Evolutionary conservation across 2,329 filamentous ascomycete genomes (phyloP), one percentile per base, ranked within the genome.

Genomic region (Cadophora malorum): DNA sequence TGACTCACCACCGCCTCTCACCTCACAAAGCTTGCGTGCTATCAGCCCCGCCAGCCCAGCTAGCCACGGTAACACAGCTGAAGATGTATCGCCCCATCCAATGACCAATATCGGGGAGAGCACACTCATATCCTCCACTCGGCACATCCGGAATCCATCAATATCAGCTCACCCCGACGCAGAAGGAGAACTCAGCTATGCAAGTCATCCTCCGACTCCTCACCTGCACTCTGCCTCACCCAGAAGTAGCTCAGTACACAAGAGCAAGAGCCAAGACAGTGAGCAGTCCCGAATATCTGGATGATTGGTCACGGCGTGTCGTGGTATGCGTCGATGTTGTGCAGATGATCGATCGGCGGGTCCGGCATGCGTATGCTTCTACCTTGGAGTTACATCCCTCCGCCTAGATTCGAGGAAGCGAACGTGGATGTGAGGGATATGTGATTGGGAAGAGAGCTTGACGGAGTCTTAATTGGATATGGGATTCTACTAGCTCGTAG

Each of bases 261-360:
- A 19, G 16, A 47, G 16, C 16, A 19, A 49, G 45, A 45, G 45
- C 52, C n/a, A 59, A 41, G 35, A 5, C 5, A 25, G 35, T 23
- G 35, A n/a, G 33, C 2, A 38, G 23, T 14, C 35, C 56, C 56
- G 21, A 19, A 9, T 7, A 59, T 45, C 21, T 38, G 56, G 56
- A n/a, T 28, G 56, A 59, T 59, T 45, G 56, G 56, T 3, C 41
- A 3, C 12, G 10, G 23, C 9, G 25, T 2, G 21, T 41, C 10
- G n/a, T 45, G 35, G 38, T 9, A 21, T 21, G 45, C 6, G 19
- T 19, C 1, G 45, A 38, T 59, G 56, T 59, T 41, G 56, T 59
- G 56, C 56, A 59, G 56, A 58, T 59, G 56, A 59, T 59, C 56
- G 56, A 23, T 41, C 10, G 21, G 56, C 23, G 21, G 35, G 33